Conservation (phyloP, 2,329 filamentous ascomycete species). For the Colletotrichum sp. region DNA sequence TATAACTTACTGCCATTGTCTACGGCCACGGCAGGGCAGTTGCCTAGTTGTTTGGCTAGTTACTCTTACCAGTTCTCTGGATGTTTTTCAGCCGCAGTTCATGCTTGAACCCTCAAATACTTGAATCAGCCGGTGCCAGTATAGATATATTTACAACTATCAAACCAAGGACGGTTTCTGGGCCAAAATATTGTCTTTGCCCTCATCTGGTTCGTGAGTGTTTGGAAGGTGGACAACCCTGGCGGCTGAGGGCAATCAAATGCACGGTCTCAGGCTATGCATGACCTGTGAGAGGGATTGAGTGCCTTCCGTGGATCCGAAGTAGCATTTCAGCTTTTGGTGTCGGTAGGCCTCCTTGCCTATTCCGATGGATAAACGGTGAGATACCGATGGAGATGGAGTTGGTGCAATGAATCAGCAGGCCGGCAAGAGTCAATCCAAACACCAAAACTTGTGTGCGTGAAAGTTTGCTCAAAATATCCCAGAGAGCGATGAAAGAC, state of each 20-base stretch:
- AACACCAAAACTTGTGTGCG: too few relatives aligned
- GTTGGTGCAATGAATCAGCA: background rate
- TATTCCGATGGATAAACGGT: background rate
- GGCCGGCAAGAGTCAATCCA: too few relatives aligned
- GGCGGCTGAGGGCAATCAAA: background rate
- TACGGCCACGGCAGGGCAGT: background rate
- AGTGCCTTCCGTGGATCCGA: background rate
- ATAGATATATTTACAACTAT: background rate
- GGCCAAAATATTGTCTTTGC: too few relatives aligned
- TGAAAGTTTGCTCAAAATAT: too few relatives aligned
- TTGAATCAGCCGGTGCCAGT: accelerated
- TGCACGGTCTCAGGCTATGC: background rate
- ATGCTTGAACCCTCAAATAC: background rate
- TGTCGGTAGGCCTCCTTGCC: background rate
- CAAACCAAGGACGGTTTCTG: background rate
- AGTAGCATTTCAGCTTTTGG: background rate
- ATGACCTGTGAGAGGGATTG: too few relatives aligned
- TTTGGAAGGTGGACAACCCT: too few relatives aligned
- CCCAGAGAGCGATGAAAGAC: too few relatives aligned
- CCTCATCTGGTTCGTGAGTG: too few relatives aligned
- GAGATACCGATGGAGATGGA: accelerated
- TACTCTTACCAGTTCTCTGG: too few relatives aligned
- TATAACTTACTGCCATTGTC: background rate
- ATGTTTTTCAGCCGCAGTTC: too few relatives aligned
- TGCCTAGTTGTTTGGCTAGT: too few relatives aligned